Evolutionary conservation across 1,284 basidiomycete genomes (phyloP), one percentile per base, ranked within the genome.

Genomic region (Kwoniella shivajii): DNA sequence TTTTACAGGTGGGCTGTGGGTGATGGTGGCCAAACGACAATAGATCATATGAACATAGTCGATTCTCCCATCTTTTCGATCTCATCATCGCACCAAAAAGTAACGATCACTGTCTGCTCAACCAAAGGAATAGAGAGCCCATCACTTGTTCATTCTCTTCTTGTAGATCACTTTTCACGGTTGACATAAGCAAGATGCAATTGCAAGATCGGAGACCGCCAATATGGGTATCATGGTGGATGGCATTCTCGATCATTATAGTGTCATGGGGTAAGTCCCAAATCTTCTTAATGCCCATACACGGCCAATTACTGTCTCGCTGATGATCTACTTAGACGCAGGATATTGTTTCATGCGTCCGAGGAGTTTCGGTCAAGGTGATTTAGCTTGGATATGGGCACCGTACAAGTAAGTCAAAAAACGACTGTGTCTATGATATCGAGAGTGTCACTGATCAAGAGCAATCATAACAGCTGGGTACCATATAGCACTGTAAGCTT

Each of bases 331-430:
- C 26, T 16, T 42, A 74, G 89, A 91, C 79, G 86, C 80, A 1
- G 78, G 79, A 0, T 92, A 89, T 71, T 89, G 86, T 69, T 85
- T 90, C 64, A 80, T 85, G 54, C 84, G 85, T 46, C 86, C 85
- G 4, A 80, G 84, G 24, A 85, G 84, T 6, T 84, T 88, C 81
- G 68, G 73, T n/a, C 90, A 89, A 1, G 91, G 91, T 1, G 89
- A 92, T 76, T 80, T 92, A 37, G 86, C 90, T 64, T 92, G 89
- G 89, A 84, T 93, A 46, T 94, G 90, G 91, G 81, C 83, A 61
- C 89, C 89, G 1, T 92, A 92, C 72, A 83, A 80, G 54, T 76
- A 68, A 64, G 71, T 67, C 22, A 50, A 56, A 31, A 63, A 42
- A 9, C 50, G 29, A 52, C n/a, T n/a, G n/a, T n/a, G n/a, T n/a